Percentiles rank a stretch among this genome's conserved stretches.
Conservation (phyloP, 2,329 filamentous ascomycete genomes). For the Ophiostoma perfectum region DNA sequence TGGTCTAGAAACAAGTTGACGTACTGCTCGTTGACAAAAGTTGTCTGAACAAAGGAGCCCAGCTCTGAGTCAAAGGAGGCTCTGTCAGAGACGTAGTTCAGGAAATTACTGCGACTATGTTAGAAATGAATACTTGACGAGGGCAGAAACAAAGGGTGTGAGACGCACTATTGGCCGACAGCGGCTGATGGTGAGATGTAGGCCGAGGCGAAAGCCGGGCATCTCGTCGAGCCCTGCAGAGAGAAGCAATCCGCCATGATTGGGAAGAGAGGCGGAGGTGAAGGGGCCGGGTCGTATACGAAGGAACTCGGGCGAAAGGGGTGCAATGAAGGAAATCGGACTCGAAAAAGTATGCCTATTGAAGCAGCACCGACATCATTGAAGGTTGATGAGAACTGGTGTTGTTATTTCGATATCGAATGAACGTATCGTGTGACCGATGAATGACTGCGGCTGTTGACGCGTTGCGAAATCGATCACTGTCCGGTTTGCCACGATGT, state of each 20-base stretch:
- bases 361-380: constrained; percentile 8
- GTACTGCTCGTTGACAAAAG: constrained; percentile 75
- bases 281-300: too few species aligned
- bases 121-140: neutral
- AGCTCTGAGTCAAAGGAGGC: constrained; percentile 73
- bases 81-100: constrained; percentile 71
- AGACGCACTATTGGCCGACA: constrained; percentile 30
- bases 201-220: constrained; percentile 63
- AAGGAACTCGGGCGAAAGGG: neutral
- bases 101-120: constrained; percentile 63
- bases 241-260: constrained; percentile 53
- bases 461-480: neutral
- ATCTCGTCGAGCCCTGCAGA: constrained; percentile 62
- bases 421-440: constrained; percentile 5
- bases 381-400: neutral
- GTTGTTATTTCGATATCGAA: neutral
- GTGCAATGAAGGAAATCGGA: neutral
- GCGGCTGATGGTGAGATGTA: constrained; percentile 57
- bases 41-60: constrained; percentile 63
- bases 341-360: constrained; percentile 3
- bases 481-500: neutral
- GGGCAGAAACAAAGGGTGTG: neutral
- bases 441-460: neutral
- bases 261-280: neutral
- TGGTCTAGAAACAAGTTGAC: constrained; percentile 29